Base-by-base conservation (phyloP, 2,329 filamentous ascomycete genomes). In the Thyridium curvatum region DNA sequence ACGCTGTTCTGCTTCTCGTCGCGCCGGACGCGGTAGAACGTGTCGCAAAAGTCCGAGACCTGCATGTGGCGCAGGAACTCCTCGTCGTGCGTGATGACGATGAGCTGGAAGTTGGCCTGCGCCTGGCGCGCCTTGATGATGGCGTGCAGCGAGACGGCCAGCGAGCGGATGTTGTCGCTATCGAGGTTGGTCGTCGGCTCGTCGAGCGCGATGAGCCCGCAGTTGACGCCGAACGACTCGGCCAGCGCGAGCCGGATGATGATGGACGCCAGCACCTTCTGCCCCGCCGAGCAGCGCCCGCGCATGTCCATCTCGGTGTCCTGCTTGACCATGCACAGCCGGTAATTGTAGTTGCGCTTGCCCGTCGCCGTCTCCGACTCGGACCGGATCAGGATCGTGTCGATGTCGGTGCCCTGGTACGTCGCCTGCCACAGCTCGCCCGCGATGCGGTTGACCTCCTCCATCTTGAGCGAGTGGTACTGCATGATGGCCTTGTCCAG, bases 251-350 rank as follows among this genome's bases (percentile, higher is more conserved):
- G 77, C 2, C 93, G 90, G 60, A 98, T 96, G 63, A 98, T 94
- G 66, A 98, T 98, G 61, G 84, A 89, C 4, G 93, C 93, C 18
- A 98, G 78, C 18, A 98, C 91, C 64, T 94, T 96, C 60, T 98
- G 93, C 4, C 93, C 93, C 1, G 93, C 93, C 49, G 86, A 94
- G 71, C 93, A 98, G 40, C 93, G 86, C 2, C 93, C 94, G 46
- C 93, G 87, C 93, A 98, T 98, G 66, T 98, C 93, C 89, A 98
- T 95, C 62, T 98, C 93, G 1, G 86, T 87, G 54, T 94, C 89
- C 58, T 91, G 84, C 68, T 98, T 98, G 51, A 95, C 81, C 93
- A 98, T 98, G 62, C 87, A 90, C 6, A 98, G 84, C 34, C 93
- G 86, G 69, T 98, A 98, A 65, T 98, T 97, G 74, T 97, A 97